Evolutionary conservation across 2,329 filamentous ascomycete species (phyloP).

Genomic region (Aspergillus clavatus): DNA sequence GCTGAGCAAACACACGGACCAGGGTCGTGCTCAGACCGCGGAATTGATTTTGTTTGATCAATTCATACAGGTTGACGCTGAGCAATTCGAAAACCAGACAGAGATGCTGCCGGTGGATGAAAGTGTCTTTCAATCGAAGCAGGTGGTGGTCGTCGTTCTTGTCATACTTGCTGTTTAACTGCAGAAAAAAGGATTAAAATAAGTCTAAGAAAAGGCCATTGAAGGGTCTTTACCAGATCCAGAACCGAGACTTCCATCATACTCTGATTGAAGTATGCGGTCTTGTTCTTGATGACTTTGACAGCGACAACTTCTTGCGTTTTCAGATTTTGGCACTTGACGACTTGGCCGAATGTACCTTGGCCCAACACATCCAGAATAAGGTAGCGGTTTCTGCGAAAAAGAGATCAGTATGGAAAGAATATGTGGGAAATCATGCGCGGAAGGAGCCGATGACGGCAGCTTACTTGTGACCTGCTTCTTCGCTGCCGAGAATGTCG

Average conservation of each 20-base stretch:
- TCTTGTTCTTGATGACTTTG: conserved; percentile 98
- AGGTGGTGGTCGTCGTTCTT: conserved; percentile 99
- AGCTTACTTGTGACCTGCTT: conserved; percentile 89
- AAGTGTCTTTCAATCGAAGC: conserved; percentile 90
- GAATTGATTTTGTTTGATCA: conserved; percentile 99
- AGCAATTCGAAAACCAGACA: conserved; percentile 94
- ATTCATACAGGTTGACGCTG: conserved; percentile 94
- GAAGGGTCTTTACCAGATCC: conserved; percentile 65
- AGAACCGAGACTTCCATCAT: conserved; percentile 99
- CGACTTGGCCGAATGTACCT: conserved; percentile 96
- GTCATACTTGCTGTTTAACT: conserved; percentile 97
- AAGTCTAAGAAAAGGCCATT: conserved; percentile 1
- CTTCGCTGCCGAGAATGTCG: conserved; percentile 94
- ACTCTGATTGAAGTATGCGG: conserved; percentile 98
- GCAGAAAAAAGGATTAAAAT: conserved; percentile 19
- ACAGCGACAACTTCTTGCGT: conserved; percentile 98
- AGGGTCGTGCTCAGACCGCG: conserved; percentile 93
- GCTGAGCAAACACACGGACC: conserved; percentile 94
- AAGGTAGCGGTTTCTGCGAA: conserved; percentile 77
- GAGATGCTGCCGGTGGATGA: conserved; percentile 94
- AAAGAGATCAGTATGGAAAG: conserved; percentile 10
- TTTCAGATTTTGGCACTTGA: conserved; percentile 98
- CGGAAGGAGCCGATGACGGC: neutral
- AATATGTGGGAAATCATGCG: neutral
- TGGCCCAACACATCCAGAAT: conserved; percentile 96